Evolutionary conservation across 2,329 filamentous ascomycete species (phyloP), one percentile per base, ranked within the genome.

Genomic region (Sarocladium strictum): DNA sequence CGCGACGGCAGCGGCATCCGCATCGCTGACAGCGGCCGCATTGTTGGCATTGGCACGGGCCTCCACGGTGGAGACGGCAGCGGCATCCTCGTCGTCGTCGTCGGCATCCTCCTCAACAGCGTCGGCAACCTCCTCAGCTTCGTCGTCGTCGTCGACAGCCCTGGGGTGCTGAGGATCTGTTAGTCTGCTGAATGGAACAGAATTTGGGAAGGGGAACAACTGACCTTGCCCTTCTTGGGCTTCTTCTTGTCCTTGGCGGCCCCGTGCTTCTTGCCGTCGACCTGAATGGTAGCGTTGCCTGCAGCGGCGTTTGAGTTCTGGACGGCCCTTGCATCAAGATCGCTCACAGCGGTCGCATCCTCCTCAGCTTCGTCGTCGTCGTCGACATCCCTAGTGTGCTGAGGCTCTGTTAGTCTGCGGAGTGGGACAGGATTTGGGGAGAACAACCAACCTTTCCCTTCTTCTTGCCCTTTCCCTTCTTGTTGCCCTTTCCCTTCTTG

Each of bases 311-410:
- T 27, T 14, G 29, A 1, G 19, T 40, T 29, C n/a, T 35, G 40
- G 29, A 49, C 23, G 23, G 21, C 35, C 12, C 45, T 21, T 12
- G 29, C 45, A 23, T 52, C 17, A 10, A 23, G 49, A 19, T 38
- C n/a, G 40, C 45, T 37, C n/a, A 19, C 49, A 21, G 35, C 53
- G 24, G 41, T 33, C 19, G 27, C 32, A 17, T 51, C 43, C 41
- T 53, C 37, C 15, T 52, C 53, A 29, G 40, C 53, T n/a, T 41
- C 54, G 29, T 57, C 51, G 27, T 52, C 27, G 15, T 55, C 49
- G 17, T 52, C 38, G 21, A 55, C 55, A 2, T 45, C 24, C 51
- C 57, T 54, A 52, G 57, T 54, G 19, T 56, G 56, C 52, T 57
- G 40, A 14, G 21, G 40, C n/a, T 24, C 24, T 24, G 40, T 43